These are phyloP conservation scores for Chlorella sp. DNA, from an alignment of 139 green algal genomes.

Conservation along the genomic window DNA sequence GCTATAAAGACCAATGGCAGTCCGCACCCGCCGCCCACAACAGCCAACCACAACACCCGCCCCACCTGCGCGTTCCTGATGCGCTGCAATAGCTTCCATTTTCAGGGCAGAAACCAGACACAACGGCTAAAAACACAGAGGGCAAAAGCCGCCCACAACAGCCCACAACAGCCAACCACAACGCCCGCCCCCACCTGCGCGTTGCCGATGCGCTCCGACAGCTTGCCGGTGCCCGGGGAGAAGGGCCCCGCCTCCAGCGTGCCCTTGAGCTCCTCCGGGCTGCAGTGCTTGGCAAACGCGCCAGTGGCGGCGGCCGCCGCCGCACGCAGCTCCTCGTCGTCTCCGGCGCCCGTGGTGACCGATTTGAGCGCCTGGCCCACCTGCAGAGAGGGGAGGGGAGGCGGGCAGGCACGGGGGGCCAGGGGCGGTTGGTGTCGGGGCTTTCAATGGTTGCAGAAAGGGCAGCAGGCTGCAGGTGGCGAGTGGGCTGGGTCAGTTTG, in stretches of 20 bases:
- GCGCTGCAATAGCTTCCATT: too few species aligned
- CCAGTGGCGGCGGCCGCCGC: slow-evolving; percentile 49
- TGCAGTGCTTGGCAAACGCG: slow-evolving; percentile 35
- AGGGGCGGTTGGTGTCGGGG: too few species aligned
- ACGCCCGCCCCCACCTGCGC: not conserved
- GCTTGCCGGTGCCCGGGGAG: slow-evolving; percentile 9
- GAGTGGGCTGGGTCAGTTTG: too few species aligned
- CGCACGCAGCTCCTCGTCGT: slow-evolving; percentile 50
- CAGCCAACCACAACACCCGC: too few species aligned
- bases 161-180: not conserved
- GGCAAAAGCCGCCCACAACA: not conserved
- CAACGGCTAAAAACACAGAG: not conserved
- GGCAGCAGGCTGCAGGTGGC: too few species aligned
- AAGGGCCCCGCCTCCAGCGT: slow-evolving; percentile 56
- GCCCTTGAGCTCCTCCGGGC: slow-evolving; percentile 25
- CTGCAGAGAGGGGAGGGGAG: not conserved
- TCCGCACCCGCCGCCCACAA: too few species aligned
- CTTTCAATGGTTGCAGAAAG: too few species aligned
- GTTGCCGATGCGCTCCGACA: slow-evolving; percentile 14
- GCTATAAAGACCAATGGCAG: too few species aligned
- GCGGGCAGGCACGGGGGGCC: too few species aligned
- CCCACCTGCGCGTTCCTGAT: too few species aligned
- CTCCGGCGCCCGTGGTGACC: slow-evolving; percentile 6
- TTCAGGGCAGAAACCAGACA: too few species aligned
- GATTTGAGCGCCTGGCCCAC: slow-evolving; percentile 50